Percentiles rank a stretch among this genome's conserved stretches.
These are phyloP conservation scores for Acanthamoeba rhysodes DNA, from an alignment of 208 protist genomes.

Conservation along the genomic window DNA sequence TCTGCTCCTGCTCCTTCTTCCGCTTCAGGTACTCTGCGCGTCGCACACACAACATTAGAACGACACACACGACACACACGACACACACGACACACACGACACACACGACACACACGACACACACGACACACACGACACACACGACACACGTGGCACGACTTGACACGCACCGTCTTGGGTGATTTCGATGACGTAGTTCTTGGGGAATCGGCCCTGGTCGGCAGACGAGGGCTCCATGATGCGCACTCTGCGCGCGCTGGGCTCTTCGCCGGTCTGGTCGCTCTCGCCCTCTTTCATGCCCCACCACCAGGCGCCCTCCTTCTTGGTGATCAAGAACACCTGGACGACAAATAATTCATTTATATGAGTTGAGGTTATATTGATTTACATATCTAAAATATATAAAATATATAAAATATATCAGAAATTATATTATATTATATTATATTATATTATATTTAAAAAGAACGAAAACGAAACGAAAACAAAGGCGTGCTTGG, in stretches of 20 bases:
- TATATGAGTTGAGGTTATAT: background rate
- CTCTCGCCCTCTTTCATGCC: conserved; percentile 2
- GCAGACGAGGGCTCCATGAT: background rate
- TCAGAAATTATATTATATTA: too few relatives aligned
- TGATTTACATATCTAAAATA: background rate
- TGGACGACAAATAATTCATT: background rate
- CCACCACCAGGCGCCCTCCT: conserved; percentile 55
- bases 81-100: background rate
- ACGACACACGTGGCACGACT: too few relatives aligned
- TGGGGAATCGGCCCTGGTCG: conserved; percentile 14
- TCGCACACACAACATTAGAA: too few relatives aligned
- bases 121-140: background rate
- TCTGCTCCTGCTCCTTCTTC: conserved; percentile 33
- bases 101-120: too few relatives aligned
- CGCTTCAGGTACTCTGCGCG: background rate
- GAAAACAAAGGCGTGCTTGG: background rate
- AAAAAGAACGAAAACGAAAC: background rate
- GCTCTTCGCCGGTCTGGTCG: background rate
- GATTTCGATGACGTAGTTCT: conserved; percentile 49
- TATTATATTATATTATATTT: too few relatives aligned
- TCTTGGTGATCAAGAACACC: conserved; percentile 41
- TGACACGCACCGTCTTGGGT: background rate
- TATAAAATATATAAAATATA: too few relatives aligned
- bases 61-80: too few relatives aligned
- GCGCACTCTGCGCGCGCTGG: background rate